phyloP scores from a whole-genome alignment of 148 eudicot species.

The Linanthus parryae region DNA sequence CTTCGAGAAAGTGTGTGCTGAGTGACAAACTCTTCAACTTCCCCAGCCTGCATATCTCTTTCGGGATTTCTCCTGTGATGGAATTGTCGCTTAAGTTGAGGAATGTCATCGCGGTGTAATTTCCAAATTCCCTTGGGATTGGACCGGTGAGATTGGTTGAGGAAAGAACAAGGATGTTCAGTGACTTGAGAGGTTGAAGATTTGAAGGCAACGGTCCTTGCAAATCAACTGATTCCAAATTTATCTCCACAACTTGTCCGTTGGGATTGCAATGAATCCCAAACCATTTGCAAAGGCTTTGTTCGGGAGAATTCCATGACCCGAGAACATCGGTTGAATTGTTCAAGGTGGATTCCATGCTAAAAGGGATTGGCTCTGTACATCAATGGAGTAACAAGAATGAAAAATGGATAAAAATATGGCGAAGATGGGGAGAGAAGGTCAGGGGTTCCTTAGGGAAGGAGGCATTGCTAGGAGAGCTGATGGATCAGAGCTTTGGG shows the following conservation, averaged over 20 bases:
- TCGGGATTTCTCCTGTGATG: constrained; percentile 63
- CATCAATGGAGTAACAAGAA: constrained; percentile 58
- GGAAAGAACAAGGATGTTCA: constrained; percentile 42
- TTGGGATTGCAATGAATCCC: constrained; percentile 53
- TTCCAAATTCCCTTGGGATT: constrained; percentile 74
- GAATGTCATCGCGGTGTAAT: constrained; percentile 30
- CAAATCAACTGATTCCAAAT: constrained; percentile 43
- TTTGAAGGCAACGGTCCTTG: constrained; percentile 71
- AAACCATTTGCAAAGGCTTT: constrained; percentile 66
- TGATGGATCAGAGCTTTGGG: constrained; percentile 65
- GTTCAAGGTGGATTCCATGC: constrained; percentile 67
- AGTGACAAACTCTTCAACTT: constrained; percentile 45
- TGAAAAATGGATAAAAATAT: constrained; percentile 19
- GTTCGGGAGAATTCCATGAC: constrained; percentile 58
- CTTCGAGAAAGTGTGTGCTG: constrained; percentile 53
- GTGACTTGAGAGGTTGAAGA: constrained; percentile 38
- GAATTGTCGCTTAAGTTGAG: constrained; percentile 74
- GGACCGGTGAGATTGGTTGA: constrained; percentile 73
- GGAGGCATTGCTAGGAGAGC: constrained; percentile 24
- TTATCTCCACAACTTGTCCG: constrained; percentile 36
- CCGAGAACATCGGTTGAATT: constrained; percentile 27
- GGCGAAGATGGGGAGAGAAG: no score
- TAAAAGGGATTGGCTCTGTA: constrained; percentile 71
- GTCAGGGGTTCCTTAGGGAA: constrained; percentile 6
- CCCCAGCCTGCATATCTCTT: constrained; percentile 50